These are phyloP conservation scores for Sporothrix phasma DNA, from an alignment of 2,329 filamentous ascomycete species.

Conservation along the genomic window DNA sequence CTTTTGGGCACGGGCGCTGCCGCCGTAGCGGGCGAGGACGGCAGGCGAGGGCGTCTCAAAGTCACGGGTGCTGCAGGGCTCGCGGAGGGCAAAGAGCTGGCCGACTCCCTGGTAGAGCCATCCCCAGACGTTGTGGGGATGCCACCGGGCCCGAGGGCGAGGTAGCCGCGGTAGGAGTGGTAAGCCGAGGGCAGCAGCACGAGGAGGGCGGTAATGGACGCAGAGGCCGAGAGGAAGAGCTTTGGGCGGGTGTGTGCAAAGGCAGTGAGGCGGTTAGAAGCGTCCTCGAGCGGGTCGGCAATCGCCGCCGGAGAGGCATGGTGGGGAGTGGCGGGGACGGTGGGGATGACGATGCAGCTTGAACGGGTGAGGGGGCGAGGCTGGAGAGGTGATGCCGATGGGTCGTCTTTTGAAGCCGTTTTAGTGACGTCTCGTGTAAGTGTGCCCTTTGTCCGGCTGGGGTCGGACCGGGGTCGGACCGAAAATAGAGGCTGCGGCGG, in stretches of 20 bases:
- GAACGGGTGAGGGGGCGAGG: background rate
- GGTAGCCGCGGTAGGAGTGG: conserved; percentile 30
- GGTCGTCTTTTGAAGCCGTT: too few species aligned
- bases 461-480: too few species aligned
- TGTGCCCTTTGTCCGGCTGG: too few species aligned
- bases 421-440: too few species aligned
- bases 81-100: conserved; percentile 27
- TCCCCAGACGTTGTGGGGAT: conserved; percentile 32
- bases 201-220: conserved; percentile 1
- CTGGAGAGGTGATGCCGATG: background rate
- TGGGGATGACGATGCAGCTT: background rate
- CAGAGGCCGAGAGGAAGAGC: conserved; percentile 10
- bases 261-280: background rate
- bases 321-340: too few species aligned
- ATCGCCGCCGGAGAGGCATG: background rate
- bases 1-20: background rate
- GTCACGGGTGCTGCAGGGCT: conserved; percentile 25
- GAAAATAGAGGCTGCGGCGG: too few species aligned
- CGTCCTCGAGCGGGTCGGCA: background rate
- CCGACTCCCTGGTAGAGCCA: conserved; percentile 29
- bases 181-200: background rate
- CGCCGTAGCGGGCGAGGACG: conserved; percentile 22
- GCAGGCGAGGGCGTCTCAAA: conserved; percentile 20
- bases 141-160: conserved; percentile 35
- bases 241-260: background rate